phyloP scores from a whole-genome alignment of 129 eudicot genomes.

The Mikania micrantha region DNA sequence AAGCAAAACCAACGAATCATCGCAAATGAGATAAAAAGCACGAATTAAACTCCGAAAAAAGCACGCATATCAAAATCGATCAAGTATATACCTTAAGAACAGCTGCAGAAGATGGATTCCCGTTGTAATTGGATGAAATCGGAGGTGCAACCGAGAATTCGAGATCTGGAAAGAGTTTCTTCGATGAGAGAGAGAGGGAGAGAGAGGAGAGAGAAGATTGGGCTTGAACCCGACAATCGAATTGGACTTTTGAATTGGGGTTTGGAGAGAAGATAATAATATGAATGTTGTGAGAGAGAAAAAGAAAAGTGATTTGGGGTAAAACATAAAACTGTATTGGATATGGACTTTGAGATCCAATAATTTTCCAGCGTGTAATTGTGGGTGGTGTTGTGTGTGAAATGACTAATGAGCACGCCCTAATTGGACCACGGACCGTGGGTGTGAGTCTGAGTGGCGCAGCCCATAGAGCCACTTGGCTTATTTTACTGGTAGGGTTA shows the following conservation, averaged over 20 bases:
- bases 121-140: neutral
- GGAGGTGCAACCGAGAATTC: slow-evolving; percentile 11
- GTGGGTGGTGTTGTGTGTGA: neutral
- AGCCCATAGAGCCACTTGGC: slow-evolving; percentile 30
- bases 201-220: slow-evolving; percentile 43
- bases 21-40: neutral
- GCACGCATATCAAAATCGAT: neutral
- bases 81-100: slow-evolving; percentile 10
- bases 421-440: slow-evolving; percentile 20
- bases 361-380: neutral
- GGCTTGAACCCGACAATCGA: slow-evolving; percentile 49
- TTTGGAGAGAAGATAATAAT: slow-evolving; percentile 3
- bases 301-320: neutral
- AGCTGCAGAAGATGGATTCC: neutral
- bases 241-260: slow-evolving; percentile 51
- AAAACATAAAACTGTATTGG: slow-evolving; percentile 37
- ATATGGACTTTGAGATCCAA: slow-evolving; percentile 72
- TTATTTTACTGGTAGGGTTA: neutral
- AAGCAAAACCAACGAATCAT: slow-evolving; percentile 10
- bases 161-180: slow-evolving; percentile 39
- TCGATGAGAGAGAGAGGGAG: slow-evolving; percentile 17
- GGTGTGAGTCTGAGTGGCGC: neutral
- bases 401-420: too few species aligned
- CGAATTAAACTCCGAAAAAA: neutral
- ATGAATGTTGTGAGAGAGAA: slow-evolving; percentile 2